These are phyloP conservation scores for Coleophoma cylindrospora DNA, from an alignment of 2,329 filamentous ascomycete species.

Conservation along the genomic window DNA sequence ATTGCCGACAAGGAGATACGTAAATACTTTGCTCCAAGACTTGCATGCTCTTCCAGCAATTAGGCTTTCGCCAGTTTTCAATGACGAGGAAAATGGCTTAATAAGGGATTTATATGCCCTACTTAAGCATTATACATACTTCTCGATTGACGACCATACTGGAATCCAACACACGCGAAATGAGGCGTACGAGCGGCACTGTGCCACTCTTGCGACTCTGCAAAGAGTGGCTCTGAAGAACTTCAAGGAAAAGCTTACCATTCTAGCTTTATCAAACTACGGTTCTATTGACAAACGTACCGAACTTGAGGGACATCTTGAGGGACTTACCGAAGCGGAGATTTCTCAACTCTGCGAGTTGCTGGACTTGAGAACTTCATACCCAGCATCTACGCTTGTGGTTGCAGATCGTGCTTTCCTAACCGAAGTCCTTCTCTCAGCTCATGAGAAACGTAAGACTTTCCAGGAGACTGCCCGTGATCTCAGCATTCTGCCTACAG, in stretches of 20 bases:
- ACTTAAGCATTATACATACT: conserved; percentile 82
- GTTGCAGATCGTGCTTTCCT: conserved; percentile 58
- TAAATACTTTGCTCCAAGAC: conserved; percentile 83
- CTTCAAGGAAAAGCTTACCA: conserved; percentile 87
- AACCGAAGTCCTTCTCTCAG: conserved; percentile 67
- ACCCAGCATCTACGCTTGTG: conserved; percentile 67
- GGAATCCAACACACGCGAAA: conserved; percentile 68
- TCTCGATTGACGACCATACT: conserved; percentile 87
- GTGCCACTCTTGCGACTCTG: conserved; percentile 67
- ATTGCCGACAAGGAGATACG: conserved; percentile 86
- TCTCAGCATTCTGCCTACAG: conserved; percentile 78
- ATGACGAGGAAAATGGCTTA: conserved; percentile 67
- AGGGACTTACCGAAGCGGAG: conserved; percentile 69
- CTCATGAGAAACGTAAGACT: conserved; percentile 71
- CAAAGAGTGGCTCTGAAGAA: conserved; percentile 74
- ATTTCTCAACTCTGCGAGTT: conserved; percentile 61
- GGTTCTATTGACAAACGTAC: conserved; percentile 75
- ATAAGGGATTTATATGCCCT: conserved; percentile 76
- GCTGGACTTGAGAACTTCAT: conserved; percentile 76
- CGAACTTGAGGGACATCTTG: conserved; percentile 74
- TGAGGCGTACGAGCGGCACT: conserved; percentile 77
- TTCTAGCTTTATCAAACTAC: conserved; percentile 89
- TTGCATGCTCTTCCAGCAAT: conserved; percentile 77
- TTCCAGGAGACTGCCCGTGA: conserved; percentile 76
- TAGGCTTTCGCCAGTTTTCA: conserved; percentile 72